Base-by-base conservation (phyloP, 1,284 basidiomycete species). In the Cystobasidiaceae sp. region DNA sequence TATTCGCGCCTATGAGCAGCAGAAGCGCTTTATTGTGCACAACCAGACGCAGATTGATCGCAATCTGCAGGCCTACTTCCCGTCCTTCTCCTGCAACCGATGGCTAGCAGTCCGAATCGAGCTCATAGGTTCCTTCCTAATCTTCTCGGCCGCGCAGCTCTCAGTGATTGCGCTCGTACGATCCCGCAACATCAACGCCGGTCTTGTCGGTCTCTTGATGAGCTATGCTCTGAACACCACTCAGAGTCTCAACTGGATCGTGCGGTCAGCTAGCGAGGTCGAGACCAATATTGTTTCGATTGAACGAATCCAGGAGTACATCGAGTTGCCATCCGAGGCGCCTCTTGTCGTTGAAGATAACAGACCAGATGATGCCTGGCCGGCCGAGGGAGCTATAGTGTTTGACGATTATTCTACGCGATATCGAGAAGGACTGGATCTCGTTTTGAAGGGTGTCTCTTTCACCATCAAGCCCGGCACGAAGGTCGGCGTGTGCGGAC, bases 191-290 rank as follows among this genome's bases (percentile, higher is more conserved):
- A 77, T 96, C 39, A 89, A 96, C 76, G 89, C 91, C 1, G 93
- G 92, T 0, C 79, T 94, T 27, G 89, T 96, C 39, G 93, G 93
- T n/a, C 81, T 97, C 68, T 87, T 94, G 56, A 81, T 96, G 72
- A 87, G 86, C 1, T 93, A 93, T 77, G 88, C 89, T 2, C 79
- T 96, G 25, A 75, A 88, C 84, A 78, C 76, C n/a, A 78, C 77
- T 1, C 76, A 78, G 68, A 74, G 76, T 23, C 73, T 79, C 56
- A 78, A 78, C 69, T 72, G 71, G 67, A 56, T 68, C 33, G 67
- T 68, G 11, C 68, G 34, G 48, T 68, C 25, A 57, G 71, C 30
- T 34, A 72, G 28, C 48, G 66, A 39, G 61, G 72, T 69, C 70
- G 77, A 77, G 67, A 76, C 77, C 58, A 75, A 78, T 67, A 74